A percentile compares a stretch with the other conserved stretches of the same genome.
Evolutionary conservation across 108 stramenopile species (phyloP).

Genomic region (Seminavis robusta): DNA sequence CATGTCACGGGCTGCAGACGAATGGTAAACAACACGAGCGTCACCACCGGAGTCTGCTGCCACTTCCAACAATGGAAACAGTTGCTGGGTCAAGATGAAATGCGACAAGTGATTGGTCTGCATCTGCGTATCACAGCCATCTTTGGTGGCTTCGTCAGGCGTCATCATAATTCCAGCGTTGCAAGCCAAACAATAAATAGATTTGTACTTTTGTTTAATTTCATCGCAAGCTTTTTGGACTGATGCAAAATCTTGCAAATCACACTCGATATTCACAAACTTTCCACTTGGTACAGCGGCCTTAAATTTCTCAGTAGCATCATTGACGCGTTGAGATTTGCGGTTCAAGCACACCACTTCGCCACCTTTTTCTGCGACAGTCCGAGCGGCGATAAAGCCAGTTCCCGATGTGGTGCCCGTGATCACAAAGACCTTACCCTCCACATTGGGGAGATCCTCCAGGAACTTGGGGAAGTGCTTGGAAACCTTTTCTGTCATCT

Average conservation of each 20-base stretch:
- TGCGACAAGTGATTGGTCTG: slow-evolving; percentile 54
- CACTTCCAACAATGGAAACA: slow-evolving; percentile 31
- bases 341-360: slow-evolving; percentile 25
- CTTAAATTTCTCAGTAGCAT: slow-evolving; percentile 2
- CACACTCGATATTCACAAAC: slow-evolving; percentile 41
- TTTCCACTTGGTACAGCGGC: slow-evolving; percentile 8
- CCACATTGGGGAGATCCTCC: slow-evolving; percentile 24
- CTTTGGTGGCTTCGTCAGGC: slow-evolving; percentile 30
- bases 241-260: slow-evolving; percentile 33
- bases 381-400: slow-evolving; percentile 17
- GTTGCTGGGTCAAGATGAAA: slow-evolving; percentile 53
- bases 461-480: too few species aligned
- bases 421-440: slow-evolving; percentile 29
- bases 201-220: slow-evolving; percentile 24
- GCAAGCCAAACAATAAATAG: slow-evolving; percentile 31
- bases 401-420: slow-evolving; percentile 24
- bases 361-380: slow-evolving; percentile 14
- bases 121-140: slow-evolving; percentile 62
- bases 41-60: slow-evolving; percentile 27
- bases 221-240: slow-evolving; percentile 27
- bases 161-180: slow-evolving; percentile 62
- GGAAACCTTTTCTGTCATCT: too few species aligned
- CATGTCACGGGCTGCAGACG: slow-evolving; percentile 18
- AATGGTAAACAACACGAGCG: slow-evolving; percentile 47
- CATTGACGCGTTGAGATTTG: background rate